A percentile compares a stretch with the other conserved stretches of the same genome.
phyloP scores from a whole-genome alignment of 352 stramenopile genomes.

The Thraustochytrium sp. region DNA sequence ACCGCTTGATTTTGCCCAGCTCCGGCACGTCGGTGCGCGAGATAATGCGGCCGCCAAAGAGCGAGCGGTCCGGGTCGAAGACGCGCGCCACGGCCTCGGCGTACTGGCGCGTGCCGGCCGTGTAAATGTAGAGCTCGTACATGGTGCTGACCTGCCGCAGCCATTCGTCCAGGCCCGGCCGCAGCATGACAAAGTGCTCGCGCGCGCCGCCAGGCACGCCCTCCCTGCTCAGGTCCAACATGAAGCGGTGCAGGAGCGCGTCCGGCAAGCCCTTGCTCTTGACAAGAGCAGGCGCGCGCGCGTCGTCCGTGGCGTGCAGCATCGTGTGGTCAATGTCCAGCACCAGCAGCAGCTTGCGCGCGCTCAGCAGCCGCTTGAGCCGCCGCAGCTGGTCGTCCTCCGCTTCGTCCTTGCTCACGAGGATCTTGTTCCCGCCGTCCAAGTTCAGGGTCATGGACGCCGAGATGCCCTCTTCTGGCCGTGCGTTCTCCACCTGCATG shows the following conservation, averaged over 20 bases:
- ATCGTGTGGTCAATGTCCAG: slow-evolving; percentile 95
- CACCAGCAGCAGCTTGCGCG: slow-evolving; percentile 85
- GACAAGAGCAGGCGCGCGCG: slow-evolving; percentile 50
- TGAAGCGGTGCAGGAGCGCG: slow-evolving; percentile 23
- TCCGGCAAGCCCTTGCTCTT: not conserved
- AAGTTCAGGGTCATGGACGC: slow-evolving; percentile 40
- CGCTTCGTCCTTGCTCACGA: slow-evolving; percentile 47
- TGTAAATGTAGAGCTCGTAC: slow-evolving; percentile 92
- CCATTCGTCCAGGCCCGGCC: slow-evolving; percentile 77
- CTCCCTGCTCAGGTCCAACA: slow-evolving; percentile 23
- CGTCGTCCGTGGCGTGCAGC: slow-evolving; percentile 78
- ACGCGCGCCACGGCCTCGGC: slow-evolving; percentile 85
- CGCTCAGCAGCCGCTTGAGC: slow-evolving; percentile 70
- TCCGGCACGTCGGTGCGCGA: slow-evolving; percentile 73
- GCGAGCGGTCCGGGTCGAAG: slow-evolving; percentile 69
- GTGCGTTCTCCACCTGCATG: not conserved
- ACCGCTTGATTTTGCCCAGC: slow-evolving; percentile 29
- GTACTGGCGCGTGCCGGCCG: slow-evolving; percentile 84
- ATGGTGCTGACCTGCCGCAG: slow-evolving; percentile 66
- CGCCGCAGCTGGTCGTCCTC: slow-evolving; percentile 76
- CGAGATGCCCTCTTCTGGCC: not conserved
- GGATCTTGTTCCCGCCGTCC: slow-evolving; percentile 32
- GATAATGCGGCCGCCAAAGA: slow-evolving; percentile 73
- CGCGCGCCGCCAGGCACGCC: slow-evolving; percentile 46
- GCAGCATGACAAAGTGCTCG: slow-evolving; percentile 85